Base-by-base conservation (phyloP, 2,329 filamentous ascomycete genomes). In the Huntiella abstrusa region DNA sequence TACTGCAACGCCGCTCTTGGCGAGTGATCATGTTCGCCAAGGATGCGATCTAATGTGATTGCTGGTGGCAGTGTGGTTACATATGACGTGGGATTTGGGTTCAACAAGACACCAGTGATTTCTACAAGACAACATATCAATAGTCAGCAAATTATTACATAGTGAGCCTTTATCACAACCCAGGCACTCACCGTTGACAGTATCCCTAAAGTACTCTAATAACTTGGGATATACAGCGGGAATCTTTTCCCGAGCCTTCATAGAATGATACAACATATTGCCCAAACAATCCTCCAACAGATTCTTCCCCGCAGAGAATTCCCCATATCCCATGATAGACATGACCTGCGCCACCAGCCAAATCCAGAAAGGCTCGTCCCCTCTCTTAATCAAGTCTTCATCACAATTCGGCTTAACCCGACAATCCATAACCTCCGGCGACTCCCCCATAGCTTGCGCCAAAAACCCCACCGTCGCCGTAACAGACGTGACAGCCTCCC, bases 351-450 rank as follows among this genome's bases (percentile, higher is more conserved):
- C 79, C 52, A 74, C 70, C 52, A 73, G 65, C 76, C 76, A 82
- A 35, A 71, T 57, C 69, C 79, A 82, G 37, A 80, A 64, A 4
- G 81, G 70, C 51, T 78, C 75, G 35, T 61, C 61, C 12, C 76
- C 71, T 36, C 72, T 64, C 43, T 68, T 68, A 28, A 28, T 28
- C 46, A 75, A 57, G 40, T 68, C 66, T 3, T 59, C 58, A 39
- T 68, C 66, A 3, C 59, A 58, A 38, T 61, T 61, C 3, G 55
- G 55, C 15, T 62, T 57, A 8, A 64, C 60, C 22, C 58, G 60
- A 49, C 65, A 67, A 15, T 69, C 62, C 22, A 88, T 64, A n/a
- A 86, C 71, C 34, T 68, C 64, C 2, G 83, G 85, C 5, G 80
- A 83, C 55, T 86, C 82, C 51, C 75, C 71, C 52, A 94, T 70